A percentile compares a stretch with the other conserved stretches of the same genome.
Conservation (phyloP, 257 asterid genomes). For the Voacanga thouarsii region DNA sequence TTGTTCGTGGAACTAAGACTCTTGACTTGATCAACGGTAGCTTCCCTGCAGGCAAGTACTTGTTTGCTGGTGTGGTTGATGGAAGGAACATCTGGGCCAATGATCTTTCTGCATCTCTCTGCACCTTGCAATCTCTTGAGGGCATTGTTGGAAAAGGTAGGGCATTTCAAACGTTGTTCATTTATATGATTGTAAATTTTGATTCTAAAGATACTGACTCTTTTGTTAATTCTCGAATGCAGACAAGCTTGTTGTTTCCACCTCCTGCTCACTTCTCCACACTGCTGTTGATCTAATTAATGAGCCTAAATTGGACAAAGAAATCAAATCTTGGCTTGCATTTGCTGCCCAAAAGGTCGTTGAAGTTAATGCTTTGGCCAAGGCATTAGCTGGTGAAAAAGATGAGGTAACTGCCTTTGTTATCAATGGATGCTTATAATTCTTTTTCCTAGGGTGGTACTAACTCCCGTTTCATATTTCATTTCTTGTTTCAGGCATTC, state of each 20-base stretch:
- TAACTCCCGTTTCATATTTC: not conserved
- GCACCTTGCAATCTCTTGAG: slow-evolving; percentile 62
- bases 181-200: not conserved
- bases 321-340: slow-evolving; percentile 96
- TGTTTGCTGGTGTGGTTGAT: slow-evolving; percentile 95
- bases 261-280: slow-evolving; percentile 89
- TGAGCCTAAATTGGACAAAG: slow-evolving; percentile 81
- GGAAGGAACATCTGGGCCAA: slow-evolving; percentile 99
- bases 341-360: slow-evolving; percentile 94
- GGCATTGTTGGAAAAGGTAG: slow-evolving; percentile 87
- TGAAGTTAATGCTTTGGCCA: slow-evolving; percentile 93
- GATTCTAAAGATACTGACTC: not conserved
- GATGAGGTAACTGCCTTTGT: slow-evolving; percentile 54
- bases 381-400: slow-evolving; percentile 77
- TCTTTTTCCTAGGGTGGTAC: not conserved
- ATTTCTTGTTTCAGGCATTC: slow-evolving; percentile 47
- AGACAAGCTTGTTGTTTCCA: slow-evolving; percentile 95
- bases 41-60: slow-evolving; percentile 85
- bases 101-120: slow-evolving; percentile 69
- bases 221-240: slow-evolving; percentile 18
- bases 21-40: slow-evolving; percentile 76
- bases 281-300: slow-evolving; percentile 91
- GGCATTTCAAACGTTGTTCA: not conserved
- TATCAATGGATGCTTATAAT: not conserved
- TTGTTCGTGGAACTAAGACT: slow-evolving; percentile 80